Evolutionary conservation across 352 stramenopile species (phyloP).

Genomic region (Lagenidium giganteum): DNA sequence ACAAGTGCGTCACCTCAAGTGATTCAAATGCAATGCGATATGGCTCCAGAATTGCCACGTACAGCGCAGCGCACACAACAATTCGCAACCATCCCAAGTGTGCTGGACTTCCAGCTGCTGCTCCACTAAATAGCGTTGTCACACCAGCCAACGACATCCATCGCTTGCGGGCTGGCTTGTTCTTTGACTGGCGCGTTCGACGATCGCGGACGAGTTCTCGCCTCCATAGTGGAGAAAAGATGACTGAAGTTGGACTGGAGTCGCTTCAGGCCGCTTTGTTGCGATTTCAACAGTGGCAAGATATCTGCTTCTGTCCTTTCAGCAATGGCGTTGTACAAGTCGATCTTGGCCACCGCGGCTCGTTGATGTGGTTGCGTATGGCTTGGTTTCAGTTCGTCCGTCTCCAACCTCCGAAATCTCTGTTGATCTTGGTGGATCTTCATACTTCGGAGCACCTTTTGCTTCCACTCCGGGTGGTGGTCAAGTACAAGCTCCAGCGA

Average conservation of each 20-base stretch:
- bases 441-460: constrained; percentile 24
- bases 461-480: constrained; percentile 24
- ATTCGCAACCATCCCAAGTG: constrained; percentile 26
- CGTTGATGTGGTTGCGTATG: neutral
- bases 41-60: constrained; percentile 26
- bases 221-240: too few species aligned
- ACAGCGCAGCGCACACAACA: constrained; percentile 18
- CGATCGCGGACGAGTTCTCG: too few species aligned
- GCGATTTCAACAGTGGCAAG: too few species aligned
- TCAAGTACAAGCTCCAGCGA: constrained; percentile 31
- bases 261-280: neutral
- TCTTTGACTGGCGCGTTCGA: too few species aligned
- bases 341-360: too few species aligned
- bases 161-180: too few species aligned
- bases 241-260: neutral
- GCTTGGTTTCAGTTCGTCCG: too few species aligned
- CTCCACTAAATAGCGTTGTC: constrained; percentile 8
- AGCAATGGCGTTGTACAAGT: too few species aligned
- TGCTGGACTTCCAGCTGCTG: constrained; percentile 23
- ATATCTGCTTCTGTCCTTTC: too few species aligned
- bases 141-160: neutral
- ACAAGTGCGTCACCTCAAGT: constrained; percentile 5
- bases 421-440: constrained; percentile 20
- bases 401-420: constrained; percentile 10
- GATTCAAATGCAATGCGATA: constrained; percentile 31